These are phyloP conservation scores for Irpex sp. DNA, from an alignment of 1,284 basidiomycete genomes.

Conservation along the genomic window DNA sequence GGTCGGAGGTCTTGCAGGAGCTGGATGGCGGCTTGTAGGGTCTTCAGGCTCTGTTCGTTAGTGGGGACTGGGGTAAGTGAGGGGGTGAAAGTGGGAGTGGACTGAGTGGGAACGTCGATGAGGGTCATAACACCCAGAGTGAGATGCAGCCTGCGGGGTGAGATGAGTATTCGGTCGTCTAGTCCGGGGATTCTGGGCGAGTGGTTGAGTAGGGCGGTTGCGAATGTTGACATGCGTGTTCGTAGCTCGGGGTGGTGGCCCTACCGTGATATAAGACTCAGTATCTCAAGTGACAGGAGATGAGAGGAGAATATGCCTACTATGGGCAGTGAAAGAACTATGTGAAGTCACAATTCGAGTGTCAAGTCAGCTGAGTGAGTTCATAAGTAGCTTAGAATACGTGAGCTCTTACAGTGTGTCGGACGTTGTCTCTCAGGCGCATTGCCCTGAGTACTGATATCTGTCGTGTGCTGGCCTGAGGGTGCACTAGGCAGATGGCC, in stretches of 20 bases:
- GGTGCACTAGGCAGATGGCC: too few species aligned
- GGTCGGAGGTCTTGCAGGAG: slow-evolving; percentile 53
- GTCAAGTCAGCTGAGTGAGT: background rate
- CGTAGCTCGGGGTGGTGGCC: slow-evolving; percentile 49
- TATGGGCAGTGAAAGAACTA: slow-evolving; percentile 24
- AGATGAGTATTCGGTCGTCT: slow-evolving; percentile 54
- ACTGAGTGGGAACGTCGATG: slow-evolving; percentile 1
- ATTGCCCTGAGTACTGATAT: too few species aligned
- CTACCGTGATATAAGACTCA: slow-evolving; percentile 26
- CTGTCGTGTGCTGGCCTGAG: too few species aligned
- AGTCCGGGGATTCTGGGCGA: slow-evolving; percentile 47
- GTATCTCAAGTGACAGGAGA: background rate
- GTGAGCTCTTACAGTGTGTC: slow-evolving; percentile 24
- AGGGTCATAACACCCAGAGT: slow-evolving; percentile 72
- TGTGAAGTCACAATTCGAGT: background rate
- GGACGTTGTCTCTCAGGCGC: slow-evolving; percentile 14
- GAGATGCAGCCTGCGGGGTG: slow-evolving; percentile 61
- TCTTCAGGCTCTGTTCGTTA: too few species aligned
- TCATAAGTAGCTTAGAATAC: background rate
- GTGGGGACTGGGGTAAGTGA: too few species aligned
- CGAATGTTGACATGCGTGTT: slow-evolving; percentile 39
- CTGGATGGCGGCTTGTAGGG: slow-evolving; percentile 41
- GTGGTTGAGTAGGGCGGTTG: slow-evolving; percentile 34
- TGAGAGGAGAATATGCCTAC: slow-evolving; percentile 6
- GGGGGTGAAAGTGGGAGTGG: too few species aligned